phyloP scores from a whole-genome alignment of 31 red algal genomes.

The Asparagopsis taxiformis region DNA sequence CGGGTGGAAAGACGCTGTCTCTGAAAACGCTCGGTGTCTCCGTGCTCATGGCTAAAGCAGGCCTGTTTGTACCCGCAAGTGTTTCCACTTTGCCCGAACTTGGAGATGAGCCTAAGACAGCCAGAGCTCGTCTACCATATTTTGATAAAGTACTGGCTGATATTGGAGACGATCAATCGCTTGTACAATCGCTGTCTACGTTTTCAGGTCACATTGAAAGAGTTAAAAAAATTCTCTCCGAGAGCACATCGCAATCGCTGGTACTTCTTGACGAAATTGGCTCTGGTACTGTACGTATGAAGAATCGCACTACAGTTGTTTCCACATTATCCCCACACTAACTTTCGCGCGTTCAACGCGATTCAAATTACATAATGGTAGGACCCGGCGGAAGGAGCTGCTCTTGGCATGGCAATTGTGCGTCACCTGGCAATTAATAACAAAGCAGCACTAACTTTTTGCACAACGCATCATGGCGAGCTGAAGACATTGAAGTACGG shows the following conservation, averaged over 20 bases:
- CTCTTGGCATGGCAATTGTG: conserved; percentile 85
- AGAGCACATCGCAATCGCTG: conserved; percentile 41
- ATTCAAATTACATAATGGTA: not conserved
- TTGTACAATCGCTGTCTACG: conserved; percentile 81
- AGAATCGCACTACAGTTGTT: too few relatives aligned
- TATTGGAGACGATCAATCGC: conserved; percentile 95
- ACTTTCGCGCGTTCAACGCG: too few relatives aligned
- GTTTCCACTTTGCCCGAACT: not conserved
- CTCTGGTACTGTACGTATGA: conserved; percentile 78
- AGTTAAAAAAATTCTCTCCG: conserved; percentile 72
- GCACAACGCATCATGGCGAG: conserved; percentile 96
- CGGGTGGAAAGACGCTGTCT: conserved; percentile 92
- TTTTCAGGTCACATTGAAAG: conserved; percentile 86
- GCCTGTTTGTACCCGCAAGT: conserved; percentile 57
- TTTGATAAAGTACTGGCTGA: conserved; percentile 91
- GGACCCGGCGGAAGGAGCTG: conserved; percentile 91
- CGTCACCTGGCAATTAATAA: conserved; percentile 61
- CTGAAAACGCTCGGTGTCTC: conserved; percentile 88
- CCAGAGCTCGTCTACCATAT: conserved; percentile 50
- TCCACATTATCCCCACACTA: too few relatives aligned
- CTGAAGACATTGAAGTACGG: conserved; percentile 84
- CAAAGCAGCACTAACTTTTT: conserved; percentile 72
- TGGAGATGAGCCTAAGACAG: not conserved
- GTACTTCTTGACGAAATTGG: conserved; percentile 95
- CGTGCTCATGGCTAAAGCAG: conserved; percentile 84